phyloP scores from a whole-genome alignment of 1,284 basidiomycete species.

The Boletellus sp. region DNA sequence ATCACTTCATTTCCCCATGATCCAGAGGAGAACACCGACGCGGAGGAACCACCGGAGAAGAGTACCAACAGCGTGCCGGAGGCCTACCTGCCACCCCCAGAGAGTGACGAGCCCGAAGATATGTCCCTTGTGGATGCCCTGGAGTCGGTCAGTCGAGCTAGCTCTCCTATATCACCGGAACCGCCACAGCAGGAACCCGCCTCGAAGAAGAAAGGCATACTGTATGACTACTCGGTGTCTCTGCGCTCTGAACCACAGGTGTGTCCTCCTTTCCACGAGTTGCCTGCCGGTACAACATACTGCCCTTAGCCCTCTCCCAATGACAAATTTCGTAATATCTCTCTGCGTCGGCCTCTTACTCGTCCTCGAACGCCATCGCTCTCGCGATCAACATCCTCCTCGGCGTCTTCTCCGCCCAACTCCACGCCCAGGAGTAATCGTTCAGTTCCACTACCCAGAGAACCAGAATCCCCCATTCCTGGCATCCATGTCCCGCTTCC shows the following conservation, averaged over 20 bases:
- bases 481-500: slow-evolving; percentile 52
- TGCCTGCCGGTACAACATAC: slow-evolving; percentile 3
- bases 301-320: slow-evolving; percentile 55
- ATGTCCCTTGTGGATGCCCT: slow-evolving; percentile 58
- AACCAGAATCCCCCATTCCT: slow-evolving; percentile 45
- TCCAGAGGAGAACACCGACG: slow-evolving; percentile 38
- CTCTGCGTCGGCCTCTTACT: slow-evolving; percentile 49
- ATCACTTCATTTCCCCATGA: slow-evolving; percentile 52
- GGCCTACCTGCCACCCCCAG: slow-evolving; percentile 46
- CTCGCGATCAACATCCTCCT: slow-evolving; percentile 60
- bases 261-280: slow-evolving; percentile 16
- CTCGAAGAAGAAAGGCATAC: slow-evolving; percentile 48
- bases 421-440: slow-evolving; percentile 60
- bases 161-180: slow-evolving; percentile 44
- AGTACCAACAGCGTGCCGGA: slow-evolving; percentile 51
- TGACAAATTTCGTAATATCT: slow-evolving; percentile 64
- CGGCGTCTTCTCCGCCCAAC: slow-evolving; percentile 54
- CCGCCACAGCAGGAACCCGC: slow-evolving; percentile 38
- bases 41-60: slow-evolving; percentile 35
- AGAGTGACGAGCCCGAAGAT: slow-evolving; percentile 40
- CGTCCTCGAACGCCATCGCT: slow-evolving; percentile 70
- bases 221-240: slow-evolving; percentile 59
- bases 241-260: slow-evolving; percentile 65
- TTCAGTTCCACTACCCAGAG: slow-evolving; percentile 40
- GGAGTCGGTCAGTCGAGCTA: slow-evolving; percentile 53